These are phyloP conservation scores for Selaginella moellendorffii DNA, from an alignment of 75 land plant species.

Conservation along the genomic window DNA sequence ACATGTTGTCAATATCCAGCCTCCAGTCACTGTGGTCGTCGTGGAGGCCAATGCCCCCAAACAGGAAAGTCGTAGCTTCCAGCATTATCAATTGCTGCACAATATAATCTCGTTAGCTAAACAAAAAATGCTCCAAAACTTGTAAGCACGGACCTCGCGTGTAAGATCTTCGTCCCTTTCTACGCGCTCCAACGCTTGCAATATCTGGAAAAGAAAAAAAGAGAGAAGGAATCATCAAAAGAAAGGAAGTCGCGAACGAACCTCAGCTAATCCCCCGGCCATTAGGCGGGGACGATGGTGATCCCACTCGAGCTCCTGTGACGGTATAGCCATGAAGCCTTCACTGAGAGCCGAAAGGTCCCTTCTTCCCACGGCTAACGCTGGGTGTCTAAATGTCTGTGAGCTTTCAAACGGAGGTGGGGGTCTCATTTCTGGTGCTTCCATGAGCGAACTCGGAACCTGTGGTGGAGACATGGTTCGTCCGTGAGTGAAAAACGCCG, in stretches of 20 bases:
- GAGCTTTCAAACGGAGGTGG: too few relatives aligned
- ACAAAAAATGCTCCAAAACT: background rate
- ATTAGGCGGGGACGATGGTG: constrained; percentile 21
- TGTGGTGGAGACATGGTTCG: background rate
- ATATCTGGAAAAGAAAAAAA: constrained; percentile 13
- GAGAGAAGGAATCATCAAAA: background rate
- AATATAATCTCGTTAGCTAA: background rate
- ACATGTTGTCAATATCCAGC: constrained; percentile 75
- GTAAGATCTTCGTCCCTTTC: constrained; percentile 33
- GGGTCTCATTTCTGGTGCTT: background rate
- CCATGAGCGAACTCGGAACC: background rate
- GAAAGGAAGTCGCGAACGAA: background rate
- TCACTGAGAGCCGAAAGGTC: constrained; percentile 17
- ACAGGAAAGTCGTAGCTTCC: constrained; percentile 35
- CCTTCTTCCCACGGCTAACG: background rate
- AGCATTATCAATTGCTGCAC: constrained; percentile 74
- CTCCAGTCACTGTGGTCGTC: constrained; percentile 56
- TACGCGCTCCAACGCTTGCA: constrained; percentile 24
- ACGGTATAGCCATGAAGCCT: constrained; percentile 18
- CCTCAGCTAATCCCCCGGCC: constrained; percentile 28
- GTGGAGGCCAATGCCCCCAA: constrained; percentile 42
- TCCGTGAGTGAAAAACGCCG: background rate
- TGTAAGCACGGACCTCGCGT: constrained; percentile 18
- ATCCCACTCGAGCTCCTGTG: constrained; percentile 15
- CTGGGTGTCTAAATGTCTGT: too few relatives aligned